These are phyloP conservation scores for Styphnolobium japonicum DNA, from an alignment of 306 rosid genomes.

Conservation along the genomic window DNA sequence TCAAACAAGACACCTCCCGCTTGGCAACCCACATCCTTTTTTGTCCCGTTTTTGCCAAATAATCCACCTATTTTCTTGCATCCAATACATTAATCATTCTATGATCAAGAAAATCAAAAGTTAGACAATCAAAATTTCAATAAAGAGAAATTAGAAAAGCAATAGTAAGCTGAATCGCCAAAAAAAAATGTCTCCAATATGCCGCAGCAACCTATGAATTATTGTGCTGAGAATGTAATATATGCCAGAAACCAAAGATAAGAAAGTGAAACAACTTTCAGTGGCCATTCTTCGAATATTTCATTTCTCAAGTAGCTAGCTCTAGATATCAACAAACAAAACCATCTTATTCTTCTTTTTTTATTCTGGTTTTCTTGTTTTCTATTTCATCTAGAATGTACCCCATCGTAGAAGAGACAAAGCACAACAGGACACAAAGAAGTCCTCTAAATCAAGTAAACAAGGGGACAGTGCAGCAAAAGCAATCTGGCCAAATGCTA, in stretches of 20 bases:
- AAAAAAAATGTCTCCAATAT: background rate
- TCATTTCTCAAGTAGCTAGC: background rate
- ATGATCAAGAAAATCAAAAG: background rate
- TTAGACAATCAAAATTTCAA: background rate
- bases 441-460: conserved; percentile 1
- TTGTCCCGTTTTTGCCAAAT: background rate
- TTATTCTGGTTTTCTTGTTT: background rate
- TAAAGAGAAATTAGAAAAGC: background rate
- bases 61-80: background rate
- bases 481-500: background rate
- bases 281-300: background rate
- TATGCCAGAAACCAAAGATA: background rate
- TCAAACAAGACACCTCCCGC: background rate
- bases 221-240: background rate
- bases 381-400: background rate
- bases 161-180: background rate
- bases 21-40: background rate
- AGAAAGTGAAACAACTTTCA: background rate
- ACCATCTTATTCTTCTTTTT: background rate
- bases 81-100: background rate
- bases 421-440: background rate
- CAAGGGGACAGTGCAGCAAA: conserved; percentile 11
- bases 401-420: background rate
- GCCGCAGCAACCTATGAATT: background rate
- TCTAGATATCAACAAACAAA: conserved; percentile 1